Evolutionary conservation across 495 filamentous ascomycete genomes (phyloP), one percentile per base, ranked within the genome.

Genomic region (Tuber borchii): DNA sequence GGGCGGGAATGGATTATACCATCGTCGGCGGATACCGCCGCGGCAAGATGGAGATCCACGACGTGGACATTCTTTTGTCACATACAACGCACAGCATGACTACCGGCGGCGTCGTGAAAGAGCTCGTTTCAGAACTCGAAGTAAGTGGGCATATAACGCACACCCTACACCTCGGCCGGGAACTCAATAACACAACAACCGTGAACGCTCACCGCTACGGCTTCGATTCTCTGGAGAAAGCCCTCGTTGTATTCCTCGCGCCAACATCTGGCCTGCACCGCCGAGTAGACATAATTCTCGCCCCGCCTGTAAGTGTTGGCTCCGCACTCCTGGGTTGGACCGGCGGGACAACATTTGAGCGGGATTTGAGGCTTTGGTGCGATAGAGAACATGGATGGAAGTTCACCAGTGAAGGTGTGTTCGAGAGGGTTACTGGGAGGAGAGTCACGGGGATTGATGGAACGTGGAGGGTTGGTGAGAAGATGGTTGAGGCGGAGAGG

Each of bases 271-370:
- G 95, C 80, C 87, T 86, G 8, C 94, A 97, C 80, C 88, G 93
- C 31, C 87, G 94, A 26, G 94, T 99, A 10, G 95, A 98, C 82
- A 97, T 99, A 76, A 97, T 99, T 81, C 87, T 98, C 75, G 90
- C 90, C 26, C 94, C 94, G 1, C 96, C 94, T 91, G 90, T 89
- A 44, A 95, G 93, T 5, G 88, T 91, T 4, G 95, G 96, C 0
- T 97, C 93, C 80, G 95, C 93, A 0, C 87, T 98, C 4, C 84
- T 94, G 6, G 94, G 93, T 4, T 98, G 95, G 96, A 90, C 91
- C 20, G 92, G 93, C 3, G 96, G 90, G 14, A 93, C 90, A 8
- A 97, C 94, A 0, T 99, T 97, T 81, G 89, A 97, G 85, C 86
- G 96, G 44, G 95, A 99, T 83, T 81, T 99, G 73, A 85, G 94